Evolutionary conservation across 345 rosid genomes (phyloP).

Genomic region (Eucalyptus leucophloia): DNA sequence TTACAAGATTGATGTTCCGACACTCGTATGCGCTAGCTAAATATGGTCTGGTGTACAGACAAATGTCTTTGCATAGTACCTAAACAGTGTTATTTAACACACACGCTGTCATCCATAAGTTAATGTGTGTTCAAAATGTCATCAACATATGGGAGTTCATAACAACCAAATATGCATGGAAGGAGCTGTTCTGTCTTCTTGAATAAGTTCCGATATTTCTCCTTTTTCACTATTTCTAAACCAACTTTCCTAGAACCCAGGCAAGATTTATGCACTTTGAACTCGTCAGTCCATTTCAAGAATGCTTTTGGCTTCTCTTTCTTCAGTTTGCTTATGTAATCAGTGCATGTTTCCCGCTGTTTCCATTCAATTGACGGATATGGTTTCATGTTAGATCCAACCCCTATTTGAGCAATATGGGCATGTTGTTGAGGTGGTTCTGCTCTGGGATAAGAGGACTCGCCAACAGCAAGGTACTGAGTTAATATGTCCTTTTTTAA

Average conservation of each 20-base stretch:
- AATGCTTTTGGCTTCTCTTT: neutral
- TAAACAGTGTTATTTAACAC: neutral
- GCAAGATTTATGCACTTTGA: neutral
- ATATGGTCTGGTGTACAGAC: neutral
- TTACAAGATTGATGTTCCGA: neutral
- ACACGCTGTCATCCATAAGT: neutral
- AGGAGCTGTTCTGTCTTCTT: neutral
- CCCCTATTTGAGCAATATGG: constrained; percentile 70
- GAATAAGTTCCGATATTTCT: neutral
- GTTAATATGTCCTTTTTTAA: neutral
- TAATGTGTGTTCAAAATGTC: neutral
- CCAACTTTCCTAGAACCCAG: neutral
- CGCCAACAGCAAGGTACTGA: constrained; percentile 59
- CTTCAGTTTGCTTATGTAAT: neutral
- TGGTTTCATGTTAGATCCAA: constrained; percentile 33
- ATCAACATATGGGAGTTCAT: neutral
- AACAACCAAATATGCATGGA: neutral
- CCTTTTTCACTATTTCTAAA: neutral
- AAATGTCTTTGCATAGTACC: neutral
- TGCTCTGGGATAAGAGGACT: constrained; percentile 59
- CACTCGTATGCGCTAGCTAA: neutral
- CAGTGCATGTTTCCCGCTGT: neutral
- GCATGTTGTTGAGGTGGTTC: constrained; percentile 48
- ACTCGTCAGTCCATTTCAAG: neutral
- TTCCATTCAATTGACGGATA: neutral